phyloP scores from a whole-genome alignment of 2,329 filamentous ascomycete genomes.

The Alternaria consortialis region DNA sequence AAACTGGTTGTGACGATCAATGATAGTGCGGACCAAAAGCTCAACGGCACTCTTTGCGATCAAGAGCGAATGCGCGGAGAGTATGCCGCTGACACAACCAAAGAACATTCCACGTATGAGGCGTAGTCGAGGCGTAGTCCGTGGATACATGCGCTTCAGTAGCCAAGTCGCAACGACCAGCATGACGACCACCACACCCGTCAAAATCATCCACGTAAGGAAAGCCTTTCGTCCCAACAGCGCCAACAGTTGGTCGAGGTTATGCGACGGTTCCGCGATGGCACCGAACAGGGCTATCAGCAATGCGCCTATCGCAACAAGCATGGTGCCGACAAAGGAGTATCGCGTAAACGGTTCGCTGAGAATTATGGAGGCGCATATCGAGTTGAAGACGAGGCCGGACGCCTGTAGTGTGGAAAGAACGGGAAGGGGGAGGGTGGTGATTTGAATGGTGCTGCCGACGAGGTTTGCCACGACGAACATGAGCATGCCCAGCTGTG shows the following conservation, averaged over 20 bases:
- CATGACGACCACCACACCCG: conserved; percentile 74
- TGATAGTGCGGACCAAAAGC: conserved; percentile 84
- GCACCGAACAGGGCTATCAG: conserved; percentile 94
- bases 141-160: conserved; percentile 51
- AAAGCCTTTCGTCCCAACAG: conserved; percentile 79
- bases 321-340: conserved; percentile 87
- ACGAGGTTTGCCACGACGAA: conserved; percentile 94
- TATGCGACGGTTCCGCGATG: conserved; percentile 91
- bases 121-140: conserved; percentile 70
- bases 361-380: conserved; percentile 92
- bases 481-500: conserved; percentile 86
- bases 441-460: conserved; percentile 96
- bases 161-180: conserved; percentile 65
- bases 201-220: conserved; percentile 87
- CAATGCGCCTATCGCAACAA: conserved; percentile 88
- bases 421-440: conserved; percentile 90
- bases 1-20: conserved; percentile 91
- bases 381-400: conserved; percentile 96
- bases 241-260: conserved; percentile 78
- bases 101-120: conserved; percentile 85
- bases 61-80: conserved; percentile 91
- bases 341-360: conserved; percentile 93
- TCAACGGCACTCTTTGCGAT: conserved; percentile 97
- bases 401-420: conserved; percentile 91
- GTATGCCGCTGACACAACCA: conserved; percentile 84